phyloP scores from a whole-genome alignment of 306 rosid species.

The Phaseolus lunatus region DNA sequence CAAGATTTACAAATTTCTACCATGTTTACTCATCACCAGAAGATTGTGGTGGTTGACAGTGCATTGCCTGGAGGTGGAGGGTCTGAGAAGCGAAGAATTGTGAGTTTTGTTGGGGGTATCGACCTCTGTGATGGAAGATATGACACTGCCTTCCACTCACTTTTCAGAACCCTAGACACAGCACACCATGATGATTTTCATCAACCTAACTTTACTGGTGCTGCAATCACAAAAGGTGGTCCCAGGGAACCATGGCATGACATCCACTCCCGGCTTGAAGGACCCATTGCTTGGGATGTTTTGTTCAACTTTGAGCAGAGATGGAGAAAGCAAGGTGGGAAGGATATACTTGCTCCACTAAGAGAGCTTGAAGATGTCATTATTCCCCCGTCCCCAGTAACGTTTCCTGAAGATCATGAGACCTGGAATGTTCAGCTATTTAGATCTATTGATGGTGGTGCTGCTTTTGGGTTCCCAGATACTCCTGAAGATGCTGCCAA shows the following conservation, averaged over 20 bases:
- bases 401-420: constrained; percentile 67
- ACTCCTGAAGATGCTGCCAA: constrained; percentile 79
- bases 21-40: constrained; percentile 87
- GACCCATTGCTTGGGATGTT: constrained; percentile 84
- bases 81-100: constrained; percentile 63
- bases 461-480: constrained; percentile 83
- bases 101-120: constrained; percentile 80
- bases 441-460: constrained; percentile 83
- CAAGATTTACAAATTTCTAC: constrained; percentile 71
- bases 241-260: constrained; percentile 89
- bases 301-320: constrained; percentile 79
- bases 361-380: constrained; percentile 68
- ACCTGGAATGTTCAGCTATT: constrained; percentile 82
- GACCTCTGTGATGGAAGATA: constrained; percentile 86
- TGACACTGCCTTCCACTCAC: constrained; percentile 74
- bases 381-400: constrained; percentile 75
- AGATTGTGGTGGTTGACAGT: constrained; percentile 77
- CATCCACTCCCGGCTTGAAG: constrained; percentile 80
- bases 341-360: constrained; percentile 61
- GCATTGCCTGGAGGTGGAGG: constrained; percentile 61
- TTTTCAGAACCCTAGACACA: constrained; percentile 74
- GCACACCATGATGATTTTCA: constrained; percentile 79
- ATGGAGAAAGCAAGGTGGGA: constrained; percentile 84
- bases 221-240: constrained; percentile 72
- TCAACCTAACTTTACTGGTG: constrained; percentile 74